These are phyloP conservation scores for Aspergillus versicolor DNA, from an alignment of 2,329 filamentous ascomycete genomes.

Conservation along the genomic window DNA sequence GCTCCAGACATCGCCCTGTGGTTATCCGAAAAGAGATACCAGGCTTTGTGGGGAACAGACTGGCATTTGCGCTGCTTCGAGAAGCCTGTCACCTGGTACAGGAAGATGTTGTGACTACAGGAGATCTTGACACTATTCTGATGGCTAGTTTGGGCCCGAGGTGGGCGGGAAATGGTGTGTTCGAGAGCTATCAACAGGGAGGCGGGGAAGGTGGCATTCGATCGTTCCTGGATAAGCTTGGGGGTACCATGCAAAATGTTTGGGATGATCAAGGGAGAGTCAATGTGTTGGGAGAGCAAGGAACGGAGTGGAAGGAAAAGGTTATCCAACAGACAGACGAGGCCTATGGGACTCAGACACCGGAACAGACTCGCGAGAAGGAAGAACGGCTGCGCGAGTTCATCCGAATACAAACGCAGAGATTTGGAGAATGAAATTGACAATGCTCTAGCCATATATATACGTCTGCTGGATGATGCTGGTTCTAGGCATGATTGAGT, in stretches of 20 bases:
- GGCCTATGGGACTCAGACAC: constrained; percentile 43
- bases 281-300: constrained; percentile 37
- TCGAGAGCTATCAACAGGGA: constrained; percentile 60
- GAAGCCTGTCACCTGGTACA: constrained; percentile 57
- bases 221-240: constrained; percentile 57
- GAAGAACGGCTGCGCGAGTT: constrained; percentile 27
- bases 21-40: constrained; percentile 52
- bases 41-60: constrained; percentile 59
- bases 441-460: not conserved
- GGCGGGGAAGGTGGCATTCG: constrained; percentile 55
- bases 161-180: constrained; percentile 57
- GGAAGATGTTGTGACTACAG: constrained; percentile 52
- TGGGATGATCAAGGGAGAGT: constrained; percentile 51
- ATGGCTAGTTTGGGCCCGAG: constrained; percentile 53
- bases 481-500: no score
- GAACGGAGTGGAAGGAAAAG: constrained; percentile 46
- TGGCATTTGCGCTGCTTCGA: constrained; percentile 57
- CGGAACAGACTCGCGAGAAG: constrained; percentile 23
- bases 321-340: constrained; percentile 48
- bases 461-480: not conserved
- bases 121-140: constrained; percentile 55
- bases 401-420: constrained; percentile 23
- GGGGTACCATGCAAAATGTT: constrained; percentile 54
- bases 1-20: constrained; percentile 42
- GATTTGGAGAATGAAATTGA: constrained; percentile 1